Conservation (phyloP, 73 alveolate genomes). For the Uronychia binucleata region DNA sequence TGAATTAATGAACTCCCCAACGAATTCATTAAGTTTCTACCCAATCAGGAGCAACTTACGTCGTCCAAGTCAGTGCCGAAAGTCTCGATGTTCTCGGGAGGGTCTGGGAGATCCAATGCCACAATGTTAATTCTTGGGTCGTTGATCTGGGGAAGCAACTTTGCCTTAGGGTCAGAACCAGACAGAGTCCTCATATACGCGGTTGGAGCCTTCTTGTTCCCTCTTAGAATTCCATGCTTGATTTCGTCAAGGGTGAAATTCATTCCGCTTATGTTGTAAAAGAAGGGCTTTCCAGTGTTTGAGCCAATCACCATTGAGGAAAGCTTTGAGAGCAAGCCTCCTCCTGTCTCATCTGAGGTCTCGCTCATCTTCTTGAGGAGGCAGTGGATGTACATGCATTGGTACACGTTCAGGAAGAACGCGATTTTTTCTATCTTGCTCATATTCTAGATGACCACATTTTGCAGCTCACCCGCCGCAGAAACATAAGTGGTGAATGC, state of each 20-base stretch:
- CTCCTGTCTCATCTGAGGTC: not conserved
- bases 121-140: constrained; percentile 25
- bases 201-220: constrained; percentile 27
- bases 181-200: constrained; percentile 9
- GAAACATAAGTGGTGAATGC: constrained; percentile 30
- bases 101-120: constrained; percentile 24
- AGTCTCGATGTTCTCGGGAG: not conserved
- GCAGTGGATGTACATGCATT: constrained; percentile 68
- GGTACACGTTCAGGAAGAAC: constrained; percentile 67
- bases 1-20: constrained; percentile 48
- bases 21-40: constrained; percentile 28
- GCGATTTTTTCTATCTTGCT: constrained; percentile 47
- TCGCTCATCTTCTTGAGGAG: constrained; percentile 49
- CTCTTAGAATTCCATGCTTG: constrained; percentile 32
- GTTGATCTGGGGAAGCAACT: not conserved
- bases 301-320: not conserved
- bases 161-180: constrained; percentile 6
- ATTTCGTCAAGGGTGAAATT: constrained; percentile 31
- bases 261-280: constrained; percentile 20
- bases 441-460: constrained; percentile 31
- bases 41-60: no score
- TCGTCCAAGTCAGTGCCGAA: constrained; percentile 11
- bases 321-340: not conserved
- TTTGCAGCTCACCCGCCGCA: constrained; percentile 46
- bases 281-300: constrained; percentile 2